Evolutionary conservation across 2,329 filamentous ascomycete species (phyloP), one percentile per base, ranked within the genome.

Genomic region (Trichoderma hamatum): DNA sequence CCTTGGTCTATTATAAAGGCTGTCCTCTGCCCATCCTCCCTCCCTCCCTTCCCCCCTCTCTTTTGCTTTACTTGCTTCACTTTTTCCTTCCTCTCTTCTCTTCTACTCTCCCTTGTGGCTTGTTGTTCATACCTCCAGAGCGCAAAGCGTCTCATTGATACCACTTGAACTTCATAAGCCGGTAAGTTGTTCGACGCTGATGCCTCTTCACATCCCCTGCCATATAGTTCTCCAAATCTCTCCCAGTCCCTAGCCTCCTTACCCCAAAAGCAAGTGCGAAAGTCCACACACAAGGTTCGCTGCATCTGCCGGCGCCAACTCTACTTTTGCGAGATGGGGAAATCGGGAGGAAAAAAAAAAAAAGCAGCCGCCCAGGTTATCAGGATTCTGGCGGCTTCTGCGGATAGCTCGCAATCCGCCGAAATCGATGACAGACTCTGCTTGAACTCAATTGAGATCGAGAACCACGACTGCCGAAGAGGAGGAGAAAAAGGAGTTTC

Each of bases 71-170:
- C 68, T 71, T 65, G 67, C 65, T 60, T 72, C 32, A 43, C 39
- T 72, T 72, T 70, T 70, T 71, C 64, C 73, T 72, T 72, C 73
- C 73, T 71, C 73, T 73, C 72, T 71, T 72, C 71, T 71, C 70
- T 59, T 36, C 54, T 59, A 19, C 34, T 67, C 54, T 24, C 30
- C 9, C 24, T 56, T 6, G 60, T 69, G 43, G 65, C 66, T 65
- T 60, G 52, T 49, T 64, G 36, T 68, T 58, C 65, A 55, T 21
- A 36, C 10, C 34, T 11, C 30, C 19, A 58, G 59, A 68, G 69
- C 68, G 59, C 69, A 43, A 55, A 52, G 59, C 69, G 58, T 58
- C 58, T 52, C 59, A 46, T 68, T 68, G 64, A 68, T 68, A 70
- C 56, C 64, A 68, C 21, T 54, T 54, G 69, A 70, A 46, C 39